Evolutionary conservation across 208 protist species (phyloP), one percentile per base, ranked within the genome.

Genomic region (Angomonas deanei): DNA sequence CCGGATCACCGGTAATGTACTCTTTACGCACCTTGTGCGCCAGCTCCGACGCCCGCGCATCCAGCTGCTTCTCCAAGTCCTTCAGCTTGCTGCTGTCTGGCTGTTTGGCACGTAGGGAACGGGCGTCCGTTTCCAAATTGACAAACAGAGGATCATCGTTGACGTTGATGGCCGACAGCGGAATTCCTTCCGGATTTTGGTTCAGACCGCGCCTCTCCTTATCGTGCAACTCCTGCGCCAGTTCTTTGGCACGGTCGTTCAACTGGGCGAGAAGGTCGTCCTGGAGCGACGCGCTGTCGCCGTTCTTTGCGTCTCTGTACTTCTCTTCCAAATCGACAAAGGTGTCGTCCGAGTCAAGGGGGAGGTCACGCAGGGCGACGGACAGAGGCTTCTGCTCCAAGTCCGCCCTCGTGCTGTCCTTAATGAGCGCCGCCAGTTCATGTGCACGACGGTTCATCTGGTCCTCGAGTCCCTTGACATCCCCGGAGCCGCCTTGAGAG

Each of bases 381-480:
- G 75, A 80, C 10, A 80, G 74, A 13, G 62, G 74, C 15, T 69
- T 76, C 54, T 80, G 80, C 4, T 79, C 62, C 38, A 93, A 71
- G 33, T 77, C 66, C 2, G 21, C 42, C 39, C 86, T 78, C 33
- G 80, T 56, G 2, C 68, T 66, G 13, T 57, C 66, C 73, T 84
- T 88, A 17, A 78, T 58, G 21, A 66, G 59, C 13, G 66, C 33
- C 0, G 86, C 86, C 19, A 92, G 48, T 49, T 73, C 64, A 33
- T 79, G 74, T 0, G 68, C 82, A 3, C 82, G 79, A 11, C 68
- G 68, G 42, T 85, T 84, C 72, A 91, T 71, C 54, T 78, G 60
- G 8, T 73, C 70, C 71, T 89, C 82, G 31, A 80, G 65, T n/a
- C 55, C 66, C 21, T 54, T 38, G 27, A 86, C 70, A n/a, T 74